Evolutionary conservation across 805 yeast species (phyloP).

Genomic region (Yarrowia porcina): DNA sequence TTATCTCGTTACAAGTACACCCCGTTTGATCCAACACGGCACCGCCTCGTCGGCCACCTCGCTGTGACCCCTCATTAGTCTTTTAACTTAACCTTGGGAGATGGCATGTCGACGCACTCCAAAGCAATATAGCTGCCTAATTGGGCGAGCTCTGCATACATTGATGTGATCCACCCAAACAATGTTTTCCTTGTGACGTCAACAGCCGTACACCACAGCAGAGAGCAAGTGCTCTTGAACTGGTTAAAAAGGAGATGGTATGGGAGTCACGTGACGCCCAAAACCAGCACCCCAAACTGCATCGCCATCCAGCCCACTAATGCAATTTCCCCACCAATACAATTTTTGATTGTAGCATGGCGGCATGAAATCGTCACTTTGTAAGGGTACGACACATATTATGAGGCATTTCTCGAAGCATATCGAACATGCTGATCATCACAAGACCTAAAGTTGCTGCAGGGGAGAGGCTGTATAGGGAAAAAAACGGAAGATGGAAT

Average conservation of each 20-base stretch:
- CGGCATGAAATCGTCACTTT: too few relatives aligned
- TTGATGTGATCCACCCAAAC: constrained; percentile 23
- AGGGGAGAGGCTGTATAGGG: constrained; percentile 13
- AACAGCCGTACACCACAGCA: not conserved
- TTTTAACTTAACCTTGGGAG: not conserved
- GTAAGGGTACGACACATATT: constrained; percentile 9
- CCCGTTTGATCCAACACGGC: not conserved
- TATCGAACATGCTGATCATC: constrained; percentile 17
- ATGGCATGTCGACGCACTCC: constrained; percentile 23
- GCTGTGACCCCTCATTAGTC: not conserved
- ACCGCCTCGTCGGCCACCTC: not conserved
- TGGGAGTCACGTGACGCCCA: not conserved
- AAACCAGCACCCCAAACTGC: too few relatives aligned
- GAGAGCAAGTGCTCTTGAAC: not conserved
- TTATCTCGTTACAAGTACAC: too few relatives aligned
- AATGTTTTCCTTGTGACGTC: constrained; percentile 11
- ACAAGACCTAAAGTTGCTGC: constrained; percentile 20
- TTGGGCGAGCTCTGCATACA: constrained; percentile 15
- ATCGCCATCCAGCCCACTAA: too few relatives aligned
- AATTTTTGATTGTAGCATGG: too few relatives aligned
- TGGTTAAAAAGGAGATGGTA: not conserved
- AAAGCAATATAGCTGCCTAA: constrained; percentile 26
- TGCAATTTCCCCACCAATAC: too few relatives aligned
- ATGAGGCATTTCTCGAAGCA: constrained; percentile 24
- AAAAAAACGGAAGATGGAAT: not conserved